Base-by-base conservation (phyloP, 495 filamentous ascomycete genomes). In the Elasticomyces elasticus region DNA sequence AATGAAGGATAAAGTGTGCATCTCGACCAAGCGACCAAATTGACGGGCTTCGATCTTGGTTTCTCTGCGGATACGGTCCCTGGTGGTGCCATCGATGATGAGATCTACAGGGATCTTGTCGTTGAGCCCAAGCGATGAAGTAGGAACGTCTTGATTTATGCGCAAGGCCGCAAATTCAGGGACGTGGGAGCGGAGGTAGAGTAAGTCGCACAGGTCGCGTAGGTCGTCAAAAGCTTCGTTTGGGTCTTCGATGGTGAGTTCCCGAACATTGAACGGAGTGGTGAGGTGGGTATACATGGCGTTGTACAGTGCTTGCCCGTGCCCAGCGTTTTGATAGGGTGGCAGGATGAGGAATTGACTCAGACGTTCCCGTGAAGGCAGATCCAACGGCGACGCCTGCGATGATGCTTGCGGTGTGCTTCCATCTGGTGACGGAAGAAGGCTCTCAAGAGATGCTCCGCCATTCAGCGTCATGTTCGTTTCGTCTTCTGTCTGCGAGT, bases 341-440 rank as follows among this genome's bases (percentile, higher is more conserved):
- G 90, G 94, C 9, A 99, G 80, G 59, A 99, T 83, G 22, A 97
- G 63, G 72, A 97, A 95, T 67, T 99, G 92, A 1, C 91, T 91
- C 57, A 99, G 92, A 20, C 92, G 78, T 37, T 84, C 75, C 12
- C 92, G 83, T 59, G 81, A 76, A 49, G 83, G 83, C 2, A 83
- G 74, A 28, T 66, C 59, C 35, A 69, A 43, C 41, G 54, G 50
- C 35, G 50, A 53, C 59, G 31, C 12, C 30, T 27, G 11, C 35
- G 35, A 40, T 3, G 35, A 13, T 5, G 35, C 13, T 50, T 28
- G 38, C 45, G 25, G 59, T 71, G 60, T 31, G 71, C 71, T 31
- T 79, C 72, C 26, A 23, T 38, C 44, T 52, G 67, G 52, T 62
- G 74, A 52, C 66, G 68, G 70, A 64, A 76, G 67, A 54, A 62